Percentiles rank a stretch among this genome's conserved stretches.
Evolutionary conservation across 2,329 filamentous ascomycete species (phyloP).

Genomic region (Ophiostoma pallidulum): DNA sequence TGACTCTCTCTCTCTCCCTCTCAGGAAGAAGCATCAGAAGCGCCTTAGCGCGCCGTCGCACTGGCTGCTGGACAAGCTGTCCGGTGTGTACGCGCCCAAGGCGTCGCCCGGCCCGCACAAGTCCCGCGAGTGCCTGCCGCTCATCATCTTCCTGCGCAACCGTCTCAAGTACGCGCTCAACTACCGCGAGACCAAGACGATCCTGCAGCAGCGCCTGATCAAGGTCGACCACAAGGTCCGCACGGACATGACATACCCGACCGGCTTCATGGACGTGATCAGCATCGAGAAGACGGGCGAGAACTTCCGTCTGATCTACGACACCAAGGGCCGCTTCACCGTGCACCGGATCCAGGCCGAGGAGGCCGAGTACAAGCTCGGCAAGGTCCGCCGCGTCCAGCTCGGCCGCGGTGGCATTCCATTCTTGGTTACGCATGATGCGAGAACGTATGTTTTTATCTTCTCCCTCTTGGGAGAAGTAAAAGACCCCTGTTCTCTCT

Average conservation of each 20-base stretch:
- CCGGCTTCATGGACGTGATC: slow-evolving; percentile 99
- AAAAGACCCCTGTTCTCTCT: slow-evolving; percentile 26
- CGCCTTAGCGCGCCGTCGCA: slow-evolving; percentile 97
- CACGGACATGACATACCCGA: slow-evolving; percentile 94
- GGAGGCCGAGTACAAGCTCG: slow-evolving; percentile 99
- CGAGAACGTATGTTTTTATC: slow-evolving; percentile 95
- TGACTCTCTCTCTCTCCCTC: slow-evolving; percentile 12
- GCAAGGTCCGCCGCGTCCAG: slow-evolving; percentile 99
- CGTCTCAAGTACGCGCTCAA: slow-evolving; percentile 99
- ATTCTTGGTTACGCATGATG: slow-evolving; percentile 99
- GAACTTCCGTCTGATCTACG: slow-evolving; percentile 99
- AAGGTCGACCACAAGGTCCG: slow-evolving; percentile 99
- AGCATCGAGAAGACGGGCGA: slow-evolving; percentile 99
- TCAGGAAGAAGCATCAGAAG: slow-evolving; percentile 99
- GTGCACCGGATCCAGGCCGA: slow-evolving; percentile 98
- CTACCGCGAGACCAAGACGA: slow-evolving; percentile 91
- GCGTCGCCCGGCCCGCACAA: slow-evolving; percentile 90
- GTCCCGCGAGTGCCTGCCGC: slow-evolving; percentile 95
- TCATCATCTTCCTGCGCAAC: slow-evolving; percentile 96
- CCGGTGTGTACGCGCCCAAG: slow-evolving; percentile 71
- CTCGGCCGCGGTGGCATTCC: slow-evolving; percentile 99
- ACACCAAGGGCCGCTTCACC: slow-evolving; percentile 99
- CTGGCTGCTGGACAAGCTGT: slow-evolving; percentile 99
- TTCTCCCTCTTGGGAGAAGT: neutral
- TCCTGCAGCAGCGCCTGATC: slow-evolving; percentile 99